These are phyloP conservation scores for Agrostemma githago DNA, from an alignment of 148 eudicot genomes.

Conservation along the genomic window DNA sequence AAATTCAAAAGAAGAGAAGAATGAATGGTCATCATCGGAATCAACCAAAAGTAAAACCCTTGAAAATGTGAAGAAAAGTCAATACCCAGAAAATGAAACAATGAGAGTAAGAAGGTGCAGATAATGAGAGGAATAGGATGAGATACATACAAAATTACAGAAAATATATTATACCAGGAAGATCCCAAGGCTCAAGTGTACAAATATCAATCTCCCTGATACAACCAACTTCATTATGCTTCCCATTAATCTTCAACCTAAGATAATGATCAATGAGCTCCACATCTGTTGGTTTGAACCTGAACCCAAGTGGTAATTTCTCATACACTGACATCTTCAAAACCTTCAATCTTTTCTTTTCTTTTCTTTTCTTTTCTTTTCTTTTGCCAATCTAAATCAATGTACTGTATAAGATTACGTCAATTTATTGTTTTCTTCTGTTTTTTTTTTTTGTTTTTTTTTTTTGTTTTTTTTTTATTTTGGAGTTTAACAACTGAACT, in stretches of 20 bases:
- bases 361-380: slow-evolving; percentile 33
- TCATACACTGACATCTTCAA: slow-evolving; percentile 23
- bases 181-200: slow-evolving; percentile 83
- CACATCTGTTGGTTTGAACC: slow-evolving; percentile 84
- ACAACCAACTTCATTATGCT: slow-evolving; percentile 47
- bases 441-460: not conserved
- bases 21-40: not conserved
- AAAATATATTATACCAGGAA: slow-evolving; percentile 51
- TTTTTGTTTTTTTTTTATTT: slow-evolving; percentile 7
- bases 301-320: slow-evolving; percentile 68
- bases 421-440: not conserved
- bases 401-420: slow-evolving; percentile 4
- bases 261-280: slow-evolving; percentile 82
- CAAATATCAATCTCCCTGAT: slow-evolving; percentile 88
- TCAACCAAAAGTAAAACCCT: not conserved
- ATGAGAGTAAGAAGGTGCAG: too few species aligned
- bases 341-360: slow-evolving; percentile 23
- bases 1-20: slow-evolving; percentile 1
- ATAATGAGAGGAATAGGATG: not conserved
- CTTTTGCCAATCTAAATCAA: not conserved
- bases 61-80: not conserved
- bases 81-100: slow-evolving; percentile 3
- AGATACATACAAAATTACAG: not conserved
- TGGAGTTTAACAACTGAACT: not conserved
- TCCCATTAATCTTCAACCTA: slow-evolving; percentile 70